phyloP scores from a whole-genome alignment of 1,284 basidiomycete species.

The Earliella scabrosa region DNA sequence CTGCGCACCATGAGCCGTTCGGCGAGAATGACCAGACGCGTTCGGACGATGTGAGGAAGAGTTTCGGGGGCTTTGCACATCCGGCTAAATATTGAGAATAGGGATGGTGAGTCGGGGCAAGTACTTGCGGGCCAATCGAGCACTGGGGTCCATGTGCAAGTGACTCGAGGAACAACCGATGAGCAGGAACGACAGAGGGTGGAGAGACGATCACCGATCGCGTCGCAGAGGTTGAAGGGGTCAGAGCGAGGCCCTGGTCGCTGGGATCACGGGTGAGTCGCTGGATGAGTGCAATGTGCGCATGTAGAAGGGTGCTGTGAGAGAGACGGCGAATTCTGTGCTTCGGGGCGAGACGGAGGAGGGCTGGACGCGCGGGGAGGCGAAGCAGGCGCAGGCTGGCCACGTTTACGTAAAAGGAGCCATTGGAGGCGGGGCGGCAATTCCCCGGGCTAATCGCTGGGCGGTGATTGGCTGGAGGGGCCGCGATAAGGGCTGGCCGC shows the following conservation, averaged over 20 bases:
- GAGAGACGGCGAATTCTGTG: not conserved
- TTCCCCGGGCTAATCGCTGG: slow-evolving; percentile 18
- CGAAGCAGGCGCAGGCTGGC: slow-evolving; percentile 8
- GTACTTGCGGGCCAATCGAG: not conserved
- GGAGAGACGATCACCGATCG: not conserved
- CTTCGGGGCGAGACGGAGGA: not conserved
- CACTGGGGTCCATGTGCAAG: not conserved
- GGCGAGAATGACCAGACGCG: not conserved
- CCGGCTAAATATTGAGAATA: not conserved
- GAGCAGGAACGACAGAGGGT: not conserved
- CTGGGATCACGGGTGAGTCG: no score
- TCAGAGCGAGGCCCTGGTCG: not conserved
- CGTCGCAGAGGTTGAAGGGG: no score
- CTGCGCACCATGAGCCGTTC: not conserved
- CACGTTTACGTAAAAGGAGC: slow-evolving; percentile 13
- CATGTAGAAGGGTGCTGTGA: no score
- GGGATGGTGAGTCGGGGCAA: not conserved
- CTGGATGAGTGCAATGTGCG: no score
- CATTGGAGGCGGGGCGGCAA: slow-evolving; percentile 5
- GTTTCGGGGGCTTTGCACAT: not conserved
- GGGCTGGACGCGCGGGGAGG: slow-evolving; percentile 11
- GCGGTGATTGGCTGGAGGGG: slow-evolving; percentile 18
- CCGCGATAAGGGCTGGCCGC: slow-evolving; percentile 19
- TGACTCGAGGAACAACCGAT: not conserved
- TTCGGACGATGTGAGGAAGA: not conserved